Conservation (phyloP, 1,284 basidiomycete species). For the Irpex sp. region DNA sequence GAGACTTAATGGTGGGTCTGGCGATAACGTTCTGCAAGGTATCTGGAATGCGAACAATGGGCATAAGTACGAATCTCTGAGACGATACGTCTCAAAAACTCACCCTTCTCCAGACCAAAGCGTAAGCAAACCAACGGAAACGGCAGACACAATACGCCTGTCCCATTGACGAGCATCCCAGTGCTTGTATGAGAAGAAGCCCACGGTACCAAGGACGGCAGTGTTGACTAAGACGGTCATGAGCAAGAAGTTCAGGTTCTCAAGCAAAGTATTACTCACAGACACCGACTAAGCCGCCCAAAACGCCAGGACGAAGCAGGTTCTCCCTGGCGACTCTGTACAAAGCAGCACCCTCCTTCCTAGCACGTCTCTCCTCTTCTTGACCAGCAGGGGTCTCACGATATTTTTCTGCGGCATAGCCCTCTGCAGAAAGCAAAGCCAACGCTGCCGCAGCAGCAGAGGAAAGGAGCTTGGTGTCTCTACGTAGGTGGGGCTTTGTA, state of each 20-base stretch:
- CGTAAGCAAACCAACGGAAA: conserved; percentile 61
- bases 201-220: conserved; percentile 62
- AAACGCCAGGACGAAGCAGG: conserved; percentile 64
- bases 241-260: neutral
- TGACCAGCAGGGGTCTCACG: conserved; percentile 56
- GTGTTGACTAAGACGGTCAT: conserved; percentile 52
- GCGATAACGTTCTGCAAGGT: neutral
- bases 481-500: conserved; percentile 58
- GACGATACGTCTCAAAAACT: conserved; percentile 21
- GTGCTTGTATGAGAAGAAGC: conserved; percentile 67
- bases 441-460: conserved; percentile 52
- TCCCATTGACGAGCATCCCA: conserved; percentile 75
- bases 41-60: neutral
- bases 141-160: conserved; percentile 57
- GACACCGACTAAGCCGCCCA: conserved; percentile 63
- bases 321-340: conserved; percentile 60
- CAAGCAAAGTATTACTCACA: conserved; percentile 35
- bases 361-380: conserved; percentile 54
- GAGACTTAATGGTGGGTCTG: neutral
- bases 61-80: neutral
- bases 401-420: conserved; percentile 62
- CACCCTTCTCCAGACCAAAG: conserved; percentile 73
- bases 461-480: conserved; percentile 54
- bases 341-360: conserved; percentile 57
- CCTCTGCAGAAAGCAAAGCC: conserved; percentile 59